Evolutionary conservation across 805 yeast species (phyloP), one percentile per base, ranked within the genome.

Genomic region (Naumovozyma dairenensis): DNA sequence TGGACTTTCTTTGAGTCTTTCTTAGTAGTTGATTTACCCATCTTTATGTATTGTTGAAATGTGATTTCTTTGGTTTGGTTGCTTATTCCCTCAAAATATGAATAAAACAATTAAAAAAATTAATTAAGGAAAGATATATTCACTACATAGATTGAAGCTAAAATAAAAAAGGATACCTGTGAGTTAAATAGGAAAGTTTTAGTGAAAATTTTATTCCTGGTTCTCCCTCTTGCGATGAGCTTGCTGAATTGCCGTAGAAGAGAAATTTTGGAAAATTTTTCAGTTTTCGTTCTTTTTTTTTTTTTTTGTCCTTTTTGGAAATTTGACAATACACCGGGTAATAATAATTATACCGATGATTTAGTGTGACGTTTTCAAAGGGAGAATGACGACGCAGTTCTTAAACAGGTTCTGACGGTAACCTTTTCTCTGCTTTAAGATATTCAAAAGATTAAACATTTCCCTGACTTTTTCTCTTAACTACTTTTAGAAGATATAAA

Each of bases 1-100:
- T 44, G 32, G 35, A 37, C 33, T 33, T 35, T 35, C 48, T 55
- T 53, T 36, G 52, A 40, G 25, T 39, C 49, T 49, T 52, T 53
- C 46, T 50, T 50, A 30, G 48, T 42, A 41, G 48, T 45, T 39
- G 45, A 37, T 37, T 50, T 51, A 42, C 48, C 50, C 50, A 53
- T 46, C 35, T 6, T 24, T 7, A 14, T 10, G 8, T 24, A 24
- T 24, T 20, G 13, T 7, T 24, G 26, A 24, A 10, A 24, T 24
- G 6, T 24, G 26, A 14, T 7, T 24, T 14, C 6, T 24, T 24
- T 20, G 22, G 10, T 10, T 7, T 7, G 10, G 22, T 7, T 7
- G 6, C 22, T 20, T 7, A 20, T 7, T 20, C 22, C 9, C 10
- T 20, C n/a, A n/a, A n/a, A n/a, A n/a, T n/a, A n/a, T n/a, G n/a